Evolutionary conservation across 2,329 filamentous ascomycete genomes (phyloP).

Genomic region (Aspergillus sp.): DNA sequence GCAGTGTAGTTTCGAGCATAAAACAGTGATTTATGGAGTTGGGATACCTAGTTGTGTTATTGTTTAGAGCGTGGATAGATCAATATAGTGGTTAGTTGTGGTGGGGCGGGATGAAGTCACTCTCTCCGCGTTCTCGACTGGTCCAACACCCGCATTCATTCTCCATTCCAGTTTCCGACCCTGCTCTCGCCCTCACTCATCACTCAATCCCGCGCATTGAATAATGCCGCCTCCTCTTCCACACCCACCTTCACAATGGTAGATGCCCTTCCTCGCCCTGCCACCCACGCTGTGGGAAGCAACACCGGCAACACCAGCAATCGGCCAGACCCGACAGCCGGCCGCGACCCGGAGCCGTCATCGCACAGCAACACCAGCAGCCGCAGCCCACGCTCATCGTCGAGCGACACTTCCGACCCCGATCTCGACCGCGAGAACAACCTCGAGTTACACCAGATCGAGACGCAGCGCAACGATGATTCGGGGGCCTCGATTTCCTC

Average conservation of each 20-base stretch:
- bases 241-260: neutral
- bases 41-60: too few relatives aligned
- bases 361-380: neutral
- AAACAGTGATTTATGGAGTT: too few relatives aligned
- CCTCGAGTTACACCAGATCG: slow-evolving; percentile 32
- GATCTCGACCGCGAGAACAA: slow-evolving; percentile 18
- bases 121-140: too few relatives aligned
- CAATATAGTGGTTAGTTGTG: too few relatives aligned
- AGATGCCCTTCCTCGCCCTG: neutral
- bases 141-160: too few relatives aligned
- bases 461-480: slow-evolving; percentile 28
- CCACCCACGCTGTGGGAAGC: neutral
- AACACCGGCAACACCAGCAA: too few relatives aligned
- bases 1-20: too few relatives aligned
- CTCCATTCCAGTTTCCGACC: too few relatives aligned
- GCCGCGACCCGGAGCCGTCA: neutral
- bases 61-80: too few relatives aligned
- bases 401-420: neutral
- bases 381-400: neutral
- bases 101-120: too few relatives aligned
- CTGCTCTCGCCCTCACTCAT: too few relatives aligned
- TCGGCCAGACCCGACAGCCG: too few relatives aligned
- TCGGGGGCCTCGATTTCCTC: slow-evolving; percentile 33
- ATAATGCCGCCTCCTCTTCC: neutral
- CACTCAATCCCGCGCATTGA: neutral